Base-by-base conservation (phyloP, 164 flowering plant genomes). In the Stephania yunnanensis region DNA sequence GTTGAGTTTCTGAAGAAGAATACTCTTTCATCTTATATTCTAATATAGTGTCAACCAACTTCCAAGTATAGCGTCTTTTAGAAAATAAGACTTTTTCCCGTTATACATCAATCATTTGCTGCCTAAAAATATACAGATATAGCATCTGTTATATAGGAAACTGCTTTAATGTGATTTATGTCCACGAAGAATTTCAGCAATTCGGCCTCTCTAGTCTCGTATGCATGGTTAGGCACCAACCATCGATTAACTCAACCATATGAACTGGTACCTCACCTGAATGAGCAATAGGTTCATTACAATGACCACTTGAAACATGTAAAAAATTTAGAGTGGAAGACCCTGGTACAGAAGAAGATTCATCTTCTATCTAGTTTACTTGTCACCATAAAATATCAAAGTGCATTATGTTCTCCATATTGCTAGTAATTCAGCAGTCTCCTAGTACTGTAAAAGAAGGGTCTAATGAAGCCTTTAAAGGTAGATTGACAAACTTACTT, bases 401-500 rank as follows among this genome's bases (percentile, higher is more conserved):
- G 17, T 58, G 7, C 17, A 10, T 58, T 12, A 10, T 58, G 4
- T 58, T 58, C 5, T 58, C 17, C 17, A 12, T 10, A 58, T 58
- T 58, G 17, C 64, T 58, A 12, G 6, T 58, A 13, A 13, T 61
- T 15, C 22, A 61, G 65, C 19, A 13, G 7, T 13, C 1, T 61
- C 1, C 65, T 61, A 61, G 7, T 61, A 61, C 7, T 29, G 25
- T 64, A 45, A 69, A 42, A 55, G 30, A 72, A 20, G 22, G 36
- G 52, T 30, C 25, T 17, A 72, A 46, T 11, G 19, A 70, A 63
- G 46, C 11, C 44, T 72, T 42, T 30, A 70, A 74, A n/a, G 8
- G 22, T 45, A 61, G 72, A 72, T 36, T 19, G 2, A 31, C 15
- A 58, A 55, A 82, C 95, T 79, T 90, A 95, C 99, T 91, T 91